Evolutionary conservation across 73 alveolate species (phyloP), one percentile per base, ranked within the genome.

Genomic region (Stentor coeruleus): DNA sequence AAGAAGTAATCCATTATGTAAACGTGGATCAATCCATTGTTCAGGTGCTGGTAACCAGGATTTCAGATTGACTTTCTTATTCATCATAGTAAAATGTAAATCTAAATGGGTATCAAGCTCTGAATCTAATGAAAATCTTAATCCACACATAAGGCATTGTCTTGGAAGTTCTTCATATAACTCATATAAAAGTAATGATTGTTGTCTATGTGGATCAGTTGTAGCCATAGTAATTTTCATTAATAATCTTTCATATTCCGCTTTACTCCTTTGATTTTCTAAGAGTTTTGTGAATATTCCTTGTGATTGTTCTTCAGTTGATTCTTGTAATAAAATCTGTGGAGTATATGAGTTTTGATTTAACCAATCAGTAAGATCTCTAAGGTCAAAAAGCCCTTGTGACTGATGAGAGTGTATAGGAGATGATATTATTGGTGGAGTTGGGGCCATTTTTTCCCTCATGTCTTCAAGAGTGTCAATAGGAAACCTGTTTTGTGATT

Each of bases 141-240:
- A 40, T 20, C 79, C 79, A 66, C 79, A 66, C 37, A 66, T 66
- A 14, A 66, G 37, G 41, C 79, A 66, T 66, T 66, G 79, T 31
- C 33, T 66, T 11, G 79, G 79, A 26, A 66, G 79, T 66, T 66
- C 79, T 20, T 66, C 79, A 33, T 66, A 66, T 26, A 66, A 33
- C 33, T 66, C 79, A 20, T 20, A 20, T 33, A 66, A 20, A 28
- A 66, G 37, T 28, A 20, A 66, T 26, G 40, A 14, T 37, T 66
- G 79, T 26, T 28, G n/a, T 14, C 37, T 40, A 11, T 31, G n/a
- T 26, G 79, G 79, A 2, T 66, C 79, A 66, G 33, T 40, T 20
- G 33, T 33, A 26, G 79, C n/a, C 28, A 49, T 6, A n/a, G n/a
- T n/a, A 2, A 57, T n/a, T 33, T 66, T 66, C 39, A 33, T 26